phyloP scores from a whole-genome alignment of 176 grass and related monocot genomes.

The Oryza punctata region DNA sequence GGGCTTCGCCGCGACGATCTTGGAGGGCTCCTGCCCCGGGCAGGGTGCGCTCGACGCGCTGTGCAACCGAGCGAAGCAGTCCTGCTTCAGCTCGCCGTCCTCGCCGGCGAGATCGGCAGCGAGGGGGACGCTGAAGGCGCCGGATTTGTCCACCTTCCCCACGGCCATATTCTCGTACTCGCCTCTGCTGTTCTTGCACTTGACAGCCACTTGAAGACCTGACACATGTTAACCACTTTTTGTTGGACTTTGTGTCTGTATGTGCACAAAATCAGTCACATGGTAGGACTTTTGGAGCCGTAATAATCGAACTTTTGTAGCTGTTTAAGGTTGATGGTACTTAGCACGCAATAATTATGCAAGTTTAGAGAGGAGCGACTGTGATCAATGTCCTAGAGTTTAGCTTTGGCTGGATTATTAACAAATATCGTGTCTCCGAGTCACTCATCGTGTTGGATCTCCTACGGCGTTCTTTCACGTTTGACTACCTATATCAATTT shows the following conservation, averaged over 20 bases:
- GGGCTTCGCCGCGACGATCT: conserved; percentile 38
- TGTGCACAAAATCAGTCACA: neutral
- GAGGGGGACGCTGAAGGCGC: conserved; percentile 48
- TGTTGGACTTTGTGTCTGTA: neutral
- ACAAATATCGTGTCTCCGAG: neutral
- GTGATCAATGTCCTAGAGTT: too few relatives aligned
- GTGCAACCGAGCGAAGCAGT: conserved; percentile 55
- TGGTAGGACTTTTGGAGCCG: neutral
- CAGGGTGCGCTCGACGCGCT: conserved; percentile 44
- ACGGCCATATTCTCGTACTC: conserved; percentile 48
- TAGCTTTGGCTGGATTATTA: too few relatives aligned
- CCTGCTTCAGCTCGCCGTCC: conserved; percentile 51
- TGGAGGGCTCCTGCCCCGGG: conserved; percentile 46
- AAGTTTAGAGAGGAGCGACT: too few relatives aligned
- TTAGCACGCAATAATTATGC: too few relatives aligned
- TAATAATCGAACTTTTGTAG: too few relatives aligned
- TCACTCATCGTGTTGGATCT: neutral
- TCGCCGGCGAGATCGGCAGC: conserved; percentile 22
- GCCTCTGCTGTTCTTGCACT: conserved; percentile 49
- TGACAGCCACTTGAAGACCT: conserved; percentile 59
- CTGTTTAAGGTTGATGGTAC: too few relatives aligned
- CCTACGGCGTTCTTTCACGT: neutral
- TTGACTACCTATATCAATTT: neutral
- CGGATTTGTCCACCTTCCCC: conserved; percentile 32
- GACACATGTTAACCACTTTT: neutral